Conservation (phyloP, 352 stramenopile genomes). For the Phytophthora capsici region DNA sequence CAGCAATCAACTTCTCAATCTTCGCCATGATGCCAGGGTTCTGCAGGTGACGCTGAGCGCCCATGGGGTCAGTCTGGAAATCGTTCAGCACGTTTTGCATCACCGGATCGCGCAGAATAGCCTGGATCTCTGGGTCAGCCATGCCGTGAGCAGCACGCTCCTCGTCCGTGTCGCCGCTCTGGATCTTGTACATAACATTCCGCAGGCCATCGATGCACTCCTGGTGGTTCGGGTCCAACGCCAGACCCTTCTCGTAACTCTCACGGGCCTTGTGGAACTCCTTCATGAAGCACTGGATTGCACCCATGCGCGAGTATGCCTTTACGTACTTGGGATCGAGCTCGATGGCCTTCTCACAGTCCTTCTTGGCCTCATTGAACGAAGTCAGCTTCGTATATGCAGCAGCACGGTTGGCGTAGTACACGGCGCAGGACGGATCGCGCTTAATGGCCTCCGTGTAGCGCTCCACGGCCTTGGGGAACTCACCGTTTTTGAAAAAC, state of each 20-base stretch:
- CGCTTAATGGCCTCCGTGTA: conserved; percentile 99
- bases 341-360: conserved; percentile 98
- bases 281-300: conserved; percentile 99
- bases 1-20: conserved; percentile 99
- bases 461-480: conserved; percentile 91
- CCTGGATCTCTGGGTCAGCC: conserved; percentile 99
- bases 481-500: conserved; percentile 96
- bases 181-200: conserved; percentile 95
- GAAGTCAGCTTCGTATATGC: conserved; percentile 99
- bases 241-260: conserved; percentile 96
- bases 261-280: conserved; percentile 99
- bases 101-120: conserved; percentile 97
- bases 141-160: conserved; percentile 97
- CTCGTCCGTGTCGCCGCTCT: conserved; percentile 95
- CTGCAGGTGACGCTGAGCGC: conserved; percentile 93
- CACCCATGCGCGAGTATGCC: conserved; percentile 97
- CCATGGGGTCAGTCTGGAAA: conserved; percentile 95
- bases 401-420: conserved; percentile 98
- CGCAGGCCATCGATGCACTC: conserved; percentile 96
- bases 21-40: conserved; percentile 96
- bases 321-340: conserved; percentile 99
- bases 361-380: conserved; percentile 90
- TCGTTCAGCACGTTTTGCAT: conserved; percentile 98
- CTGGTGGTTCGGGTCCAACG: conserved; percentile 94
- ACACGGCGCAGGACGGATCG: conserved; percentile 96